phyloP scores from a whole-genome alignment of 1,139 yeast genomes.

The Yamadazyma kanchanaburiensis region DNA sequence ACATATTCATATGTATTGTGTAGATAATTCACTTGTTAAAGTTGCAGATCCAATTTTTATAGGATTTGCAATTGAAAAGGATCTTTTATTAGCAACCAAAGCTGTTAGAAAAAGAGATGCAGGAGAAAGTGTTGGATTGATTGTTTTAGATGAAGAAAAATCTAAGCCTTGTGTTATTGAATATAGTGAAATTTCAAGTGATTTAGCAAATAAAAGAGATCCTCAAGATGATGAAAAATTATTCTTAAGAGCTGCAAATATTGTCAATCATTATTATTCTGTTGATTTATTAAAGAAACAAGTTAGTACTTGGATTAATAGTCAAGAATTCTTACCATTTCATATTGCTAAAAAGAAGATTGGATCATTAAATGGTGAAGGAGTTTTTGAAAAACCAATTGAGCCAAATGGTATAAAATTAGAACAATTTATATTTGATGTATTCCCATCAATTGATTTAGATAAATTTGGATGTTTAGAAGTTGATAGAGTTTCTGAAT shows the following conservation, averaged over 20 bases:
- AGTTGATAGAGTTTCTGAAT: slow-evolving; percentile 80
- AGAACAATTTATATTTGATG: slow-evolving; percentile 97
- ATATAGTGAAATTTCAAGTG: slow-evolving; percentile 82
- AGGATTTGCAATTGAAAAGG: slow-evolving; percentile 72
- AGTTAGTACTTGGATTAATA: slow-evolving; percentile 69
- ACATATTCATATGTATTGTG: slow-evolving; percentile 96
- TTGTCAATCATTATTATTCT: slow-evolving; percentile 94
- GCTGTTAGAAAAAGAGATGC: slow-evolving; percentile 93
- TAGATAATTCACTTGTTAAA: slow-evolving; percentile 87
- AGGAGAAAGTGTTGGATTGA: slow-evolving; percentile 84
- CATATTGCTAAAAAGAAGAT: slow-evolving; percentile 94
- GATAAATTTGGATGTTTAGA: slow-evolving; percentile 88
- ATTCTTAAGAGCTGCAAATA: slow-evolving; percentile 89
- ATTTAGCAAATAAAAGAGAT: slow-evolving; percentile 61
- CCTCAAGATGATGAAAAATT: slow-evolving; percentile 52
- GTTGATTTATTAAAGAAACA: slow-evolving; percentile 59
- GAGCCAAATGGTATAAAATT: slow-evolving; percentile 88
- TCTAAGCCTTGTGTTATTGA: slow-evolving; percentile 88
- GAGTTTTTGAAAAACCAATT: slow-evolving; percentile 55
- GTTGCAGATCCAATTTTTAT: slow-evolving; percentile 93
- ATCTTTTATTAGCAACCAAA: slow-evolving; percentile 82
- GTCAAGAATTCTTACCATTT: slow-evolving; percentile 72
- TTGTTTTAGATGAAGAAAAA: slow-evolving; percentile 63
- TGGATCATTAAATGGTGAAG: slow-evolving; percentile 52
- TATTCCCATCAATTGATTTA: slow-evolving; percentile 76